phyloP scores from a whole-genome alignment of 139 green algal species.

The Coelastrella sp. region DNA sequence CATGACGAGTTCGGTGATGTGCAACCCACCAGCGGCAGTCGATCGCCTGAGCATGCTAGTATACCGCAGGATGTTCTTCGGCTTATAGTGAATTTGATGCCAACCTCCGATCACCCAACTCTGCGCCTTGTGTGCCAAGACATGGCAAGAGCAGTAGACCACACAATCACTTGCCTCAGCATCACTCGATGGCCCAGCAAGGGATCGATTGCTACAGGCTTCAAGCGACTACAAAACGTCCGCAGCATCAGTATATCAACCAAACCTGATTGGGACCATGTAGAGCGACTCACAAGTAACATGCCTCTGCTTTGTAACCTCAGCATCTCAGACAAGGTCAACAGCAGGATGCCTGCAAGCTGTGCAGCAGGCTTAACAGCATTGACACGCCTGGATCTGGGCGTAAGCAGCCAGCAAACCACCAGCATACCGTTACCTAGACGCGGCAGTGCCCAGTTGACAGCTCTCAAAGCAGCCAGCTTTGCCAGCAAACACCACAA shows the following conservation, averaged over 20 bases:
- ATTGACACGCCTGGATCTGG: background rate
- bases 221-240: background rate
- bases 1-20: too few relatives aligned
- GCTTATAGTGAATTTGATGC: background rate
- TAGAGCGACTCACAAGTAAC: background rate
- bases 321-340: background rate
- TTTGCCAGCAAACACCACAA: background rate
- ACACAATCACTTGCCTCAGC: constrained; percentile 1
- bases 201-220: background rate
- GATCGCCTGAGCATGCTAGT: too few relatives aligned
- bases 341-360: background rate
- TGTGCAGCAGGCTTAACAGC: constrained; percentile 22
- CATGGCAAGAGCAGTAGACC: background rate
- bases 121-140: background rate
- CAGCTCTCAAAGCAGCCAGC: constrained; percentile 22
- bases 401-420: background rate
- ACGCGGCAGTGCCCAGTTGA: background rate
- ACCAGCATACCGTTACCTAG: constrained; percentile 7
- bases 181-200: background rate
- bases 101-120: background rate
- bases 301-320: background rate
- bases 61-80: background rate
- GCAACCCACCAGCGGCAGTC: too few relatives aligned
- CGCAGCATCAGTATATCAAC: background rate
- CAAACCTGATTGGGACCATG: constrained; percentile 20